phyloP scores from a whole-genome alignment of 1,284 basidiomycete species.

The Papiliotrema flavescens region DNA sequence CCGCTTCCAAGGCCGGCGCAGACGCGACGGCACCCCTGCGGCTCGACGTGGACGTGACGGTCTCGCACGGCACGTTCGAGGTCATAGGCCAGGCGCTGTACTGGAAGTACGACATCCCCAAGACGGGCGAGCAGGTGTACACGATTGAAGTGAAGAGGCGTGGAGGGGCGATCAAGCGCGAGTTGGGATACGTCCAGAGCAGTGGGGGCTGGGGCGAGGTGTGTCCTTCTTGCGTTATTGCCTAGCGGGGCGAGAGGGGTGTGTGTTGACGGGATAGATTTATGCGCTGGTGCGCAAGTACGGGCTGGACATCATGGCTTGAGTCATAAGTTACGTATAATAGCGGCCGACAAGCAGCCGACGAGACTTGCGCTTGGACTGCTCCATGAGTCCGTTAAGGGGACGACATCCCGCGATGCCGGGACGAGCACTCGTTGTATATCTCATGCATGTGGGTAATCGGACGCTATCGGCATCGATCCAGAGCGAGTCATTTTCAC shows the following conservation, averaged over 20 bases:
- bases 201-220: constrained; percentile 31
- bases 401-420: too few species aligned
- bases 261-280: too few species aligned
- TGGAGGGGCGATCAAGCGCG: constrained; percentile 54
- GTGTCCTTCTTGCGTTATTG: constrained; percentile 31
- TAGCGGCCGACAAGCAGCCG: too few species aligned
- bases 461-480: background rate
- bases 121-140: constrained; percentile 54
- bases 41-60: constrained; percentile 51
- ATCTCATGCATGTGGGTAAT: too few species aligned
- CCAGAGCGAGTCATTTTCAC: background rate
- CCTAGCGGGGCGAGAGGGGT: constrained; percentile 1
- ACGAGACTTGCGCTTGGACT: too few species aligned
- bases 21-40: constrained; percentile 10
- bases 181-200: constrained; percentile 16
- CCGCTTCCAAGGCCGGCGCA: background rate
- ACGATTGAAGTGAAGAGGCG: constrained; percentile 63
- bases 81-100: constrained; percentile 65
- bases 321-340: too few species aligned
- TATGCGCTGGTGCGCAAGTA: too few species aligned
- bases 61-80: constrained; percentile 65
- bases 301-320: background rate
- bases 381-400: too few species aligned
- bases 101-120: constrained; percentile 80
- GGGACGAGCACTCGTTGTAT: too few species aligned